phyloP scores from a whole-genome alignment of 2,329 filamentous ascomycete genomes.

The Ophiostoma triangulosporum region DNA sequence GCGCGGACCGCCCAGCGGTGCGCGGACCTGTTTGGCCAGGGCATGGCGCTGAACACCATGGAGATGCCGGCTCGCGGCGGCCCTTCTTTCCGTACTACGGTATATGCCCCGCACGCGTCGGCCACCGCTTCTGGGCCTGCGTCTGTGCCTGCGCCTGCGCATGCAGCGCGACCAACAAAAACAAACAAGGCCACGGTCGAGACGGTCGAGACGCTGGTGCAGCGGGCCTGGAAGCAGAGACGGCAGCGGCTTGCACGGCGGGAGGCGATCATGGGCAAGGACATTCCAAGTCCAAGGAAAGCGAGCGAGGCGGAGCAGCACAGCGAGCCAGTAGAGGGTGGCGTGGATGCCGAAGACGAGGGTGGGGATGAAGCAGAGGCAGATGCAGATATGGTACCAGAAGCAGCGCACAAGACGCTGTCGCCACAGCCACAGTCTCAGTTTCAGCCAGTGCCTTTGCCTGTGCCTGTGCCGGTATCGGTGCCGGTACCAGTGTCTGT shows the following conservation, averaged over 20 bases:
- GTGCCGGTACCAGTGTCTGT: neutral
- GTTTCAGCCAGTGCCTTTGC: no score
- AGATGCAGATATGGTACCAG: neutral
- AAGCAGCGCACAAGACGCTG: no score
- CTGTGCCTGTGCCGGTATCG: no score
- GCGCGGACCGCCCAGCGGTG: conserved; percentile 61
- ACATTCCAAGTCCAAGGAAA: neutral
- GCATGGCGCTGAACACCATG: conserved; percentile 51
- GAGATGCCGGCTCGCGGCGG: conserved; percentile 9
- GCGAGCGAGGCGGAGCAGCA: neutral
- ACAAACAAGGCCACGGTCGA: neutral
- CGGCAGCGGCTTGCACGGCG: neutral
- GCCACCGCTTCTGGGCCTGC: neutral
- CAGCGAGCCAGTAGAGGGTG: neutral
- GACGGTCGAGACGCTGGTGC: neutral
- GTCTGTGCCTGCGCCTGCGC: no score
- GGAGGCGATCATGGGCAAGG: neutral
- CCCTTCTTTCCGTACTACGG: neutral
- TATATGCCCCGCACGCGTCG: neutral
- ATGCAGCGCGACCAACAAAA: no score
- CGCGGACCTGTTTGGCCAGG: conserved; percentile 58
- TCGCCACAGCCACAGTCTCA: no score
- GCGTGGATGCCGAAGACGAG: neutral
- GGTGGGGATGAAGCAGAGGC: no score
- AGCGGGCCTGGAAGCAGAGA: neutral